Evolutionary conservation across 805 yeast species (phyloP), one percentile per base, ranked within the genome.

Genomic region (Kluyveromyces starmeri): DNA sequence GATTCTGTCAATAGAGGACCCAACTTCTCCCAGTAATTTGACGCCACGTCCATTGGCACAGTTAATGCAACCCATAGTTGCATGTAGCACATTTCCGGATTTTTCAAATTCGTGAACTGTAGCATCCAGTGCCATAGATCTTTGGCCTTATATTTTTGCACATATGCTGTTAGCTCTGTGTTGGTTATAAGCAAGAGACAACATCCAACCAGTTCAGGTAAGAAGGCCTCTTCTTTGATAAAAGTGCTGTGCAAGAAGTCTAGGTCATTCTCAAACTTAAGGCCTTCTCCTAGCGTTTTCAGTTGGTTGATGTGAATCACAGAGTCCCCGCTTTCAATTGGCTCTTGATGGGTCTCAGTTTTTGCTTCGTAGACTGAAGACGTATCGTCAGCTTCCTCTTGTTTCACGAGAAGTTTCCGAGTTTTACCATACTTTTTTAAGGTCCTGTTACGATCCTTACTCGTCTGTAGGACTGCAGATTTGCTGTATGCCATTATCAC

Each of bases 261-360:
- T 21, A 58, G 38, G 20, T 64, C 67, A 33, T 63, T 65, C 27
- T 46, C 46, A 29, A 44, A 55, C 35, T 59, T 56, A 2, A 58
- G 39, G 11, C 48, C 47, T 16, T 51, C 50, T 3, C 72, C 72
- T 36, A 53, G 46, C 20, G 47, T 48, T 34, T 43, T 50, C 31
- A 55, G 36, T 34, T 53, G 58, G 30, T 50, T 50, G 28, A 43
- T 49, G 34, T 52, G 51, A 21, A 30, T 30, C 9, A 30, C 26
- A 6, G 33, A 20, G 3, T 21, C 22, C n/a, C n/a, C n/a, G n/a
- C n/a, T n/a, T n/a, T n/a, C n/a, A n/a, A n/a, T n/a, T n/a, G n/a
- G n/a, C n/a, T n/a, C n/a, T n/a, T n/a, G n/a, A n/a, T n/a, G n/a
- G n/a, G n/a, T n/a, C n/a, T n/a, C n/a, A n/a, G n/a, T n/a, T n/a